Base-by-base conservation (phyloP, 2,329 filamentous ascomycete species). In the Phoma sp. region DNA sequence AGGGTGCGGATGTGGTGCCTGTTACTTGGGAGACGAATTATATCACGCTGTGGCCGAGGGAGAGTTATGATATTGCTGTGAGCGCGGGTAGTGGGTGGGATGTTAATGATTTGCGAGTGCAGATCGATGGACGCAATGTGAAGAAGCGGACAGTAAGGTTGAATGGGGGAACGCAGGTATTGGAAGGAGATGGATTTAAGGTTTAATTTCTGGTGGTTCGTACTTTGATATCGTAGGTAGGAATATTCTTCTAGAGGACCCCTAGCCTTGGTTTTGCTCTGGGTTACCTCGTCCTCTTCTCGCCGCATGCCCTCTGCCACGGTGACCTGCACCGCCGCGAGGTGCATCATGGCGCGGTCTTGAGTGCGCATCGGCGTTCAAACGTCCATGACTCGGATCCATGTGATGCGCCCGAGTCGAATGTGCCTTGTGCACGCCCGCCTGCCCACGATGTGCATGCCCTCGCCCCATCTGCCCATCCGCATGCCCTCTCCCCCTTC, bases 11-110 rank as follows among this genome's bases (percentile, higher is more conserved):
- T 43, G 74, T 86, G 0, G 58, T 78, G 4, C 83, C 84, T 0
- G 77, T 84, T 1, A 74, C 75, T 17, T 88, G 85, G 84, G 81
- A 80, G 1, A 85, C 87, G 57, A 88, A 88, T 55, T 88, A 87
- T 56, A 74, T 88, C 11, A 87, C 84, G 1, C 68, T 88, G 9
- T 86, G 81, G 77, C 84, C 85, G 0, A 69, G 74, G 1, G 85
- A 88, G 73, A 38, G 26, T 6, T 49, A 49, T 21, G 45, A 49
- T 26, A n/a, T 54, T 15, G 51, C 45, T 9, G 51, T 54, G 10
- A 39, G 33, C n/a, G 48, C 33, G 9, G 33, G 11, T 6, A 11
- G 39, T 7, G 38, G 14, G 5, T 26, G 11, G 15, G 17, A 21
- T 1, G 23, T 42, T 12, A 42, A 37, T 20, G 48, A 40, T 2